Conservation (phyloP, 441 rosid species). For the Macaranga tanarius region DNA sequence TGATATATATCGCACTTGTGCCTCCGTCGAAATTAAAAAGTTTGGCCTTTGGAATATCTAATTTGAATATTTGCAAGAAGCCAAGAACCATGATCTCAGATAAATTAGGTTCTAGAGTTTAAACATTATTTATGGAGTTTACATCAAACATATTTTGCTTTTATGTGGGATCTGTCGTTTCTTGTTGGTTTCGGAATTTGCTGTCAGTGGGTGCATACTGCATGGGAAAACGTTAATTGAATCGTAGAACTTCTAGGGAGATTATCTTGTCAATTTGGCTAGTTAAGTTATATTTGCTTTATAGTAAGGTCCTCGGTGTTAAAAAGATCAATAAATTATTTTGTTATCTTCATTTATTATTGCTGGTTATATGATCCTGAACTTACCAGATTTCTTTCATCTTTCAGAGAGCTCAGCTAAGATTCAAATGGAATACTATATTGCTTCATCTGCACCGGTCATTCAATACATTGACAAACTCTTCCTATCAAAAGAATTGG, state of each 20-base stretch:
- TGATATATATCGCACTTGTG: neutral
- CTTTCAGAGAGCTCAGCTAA: slow-evolving; percentile 67
- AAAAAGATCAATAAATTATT: neutral
- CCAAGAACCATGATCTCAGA: neutral
- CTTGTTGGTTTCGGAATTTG: neutral
- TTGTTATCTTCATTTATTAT: neutral
- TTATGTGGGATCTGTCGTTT: neutral
- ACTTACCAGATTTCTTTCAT: neutral
- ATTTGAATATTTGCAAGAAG: neutral
- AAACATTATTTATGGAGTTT: neutral
- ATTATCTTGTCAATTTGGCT: neutral
- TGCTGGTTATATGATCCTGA: neutral
- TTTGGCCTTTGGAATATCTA: neutral
- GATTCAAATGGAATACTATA: slow-evolving; percentile 64
- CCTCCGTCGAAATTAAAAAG: neutral
- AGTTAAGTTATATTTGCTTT: neutral
- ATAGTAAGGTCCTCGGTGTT: neutral
- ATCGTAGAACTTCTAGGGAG: neutral
- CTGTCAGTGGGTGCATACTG: neutral
- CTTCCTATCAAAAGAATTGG: slow-evolving; percentile 64
- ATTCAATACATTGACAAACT: slow-evolving; percentile 64
- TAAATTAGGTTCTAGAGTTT: neutral
- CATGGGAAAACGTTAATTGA: neutral
- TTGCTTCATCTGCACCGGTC: slow-evolving; percentile 51
- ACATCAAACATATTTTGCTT: neutral